These are phyloP conservation scores for Fusarium nelsonii DNA, from an alignment of 2,329 filamentous ascomycete species.

Conservation along the genomic window DNA sequence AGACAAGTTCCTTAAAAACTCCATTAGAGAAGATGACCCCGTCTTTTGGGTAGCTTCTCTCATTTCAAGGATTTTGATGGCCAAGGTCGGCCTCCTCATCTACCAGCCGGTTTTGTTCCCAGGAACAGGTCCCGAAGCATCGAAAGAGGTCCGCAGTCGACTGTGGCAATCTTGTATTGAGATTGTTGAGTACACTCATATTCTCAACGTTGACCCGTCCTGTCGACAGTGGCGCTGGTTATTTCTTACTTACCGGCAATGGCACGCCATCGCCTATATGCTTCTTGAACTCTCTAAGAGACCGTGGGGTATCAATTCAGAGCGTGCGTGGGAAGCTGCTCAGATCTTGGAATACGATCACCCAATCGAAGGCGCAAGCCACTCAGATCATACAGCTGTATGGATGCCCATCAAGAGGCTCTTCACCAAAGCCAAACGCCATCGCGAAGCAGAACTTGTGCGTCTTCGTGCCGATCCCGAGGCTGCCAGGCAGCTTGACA, in stretches of 20 bases:
- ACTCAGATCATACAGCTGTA: slow-evolving; percentile 34
- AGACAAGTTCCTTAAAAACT: slow-evolving; percentile 36
- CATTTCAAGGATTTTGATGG: slow-evolving; percentile 36
- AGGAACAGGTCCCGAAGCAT: slow-evolving; percentile 32
- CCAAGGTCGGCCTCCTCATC: slow-evolving; percentile 37
- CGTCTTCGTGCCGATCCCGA: slow-evolving; percentile 33
- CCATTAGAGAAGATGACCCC: slow-evolving; percentile 33
- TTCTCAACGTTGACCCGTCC: slow-evolving; percentile 35
- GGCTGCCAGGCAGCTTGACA: slow-evolving; percentile 31
- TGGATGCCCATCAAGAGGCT: slow-evolving; percentile 41
- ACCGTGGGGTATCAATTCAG: slow-evolving; percentile 35
- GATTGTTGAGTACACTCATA: slow-evolving; percentile 39
- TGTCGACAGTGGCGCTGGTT: slow-evolving; percentile 41
- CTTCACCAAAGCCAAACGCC: slow-evolving; percentile 34
- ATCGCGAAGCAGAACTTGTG: slow-evolving; percentile 29
- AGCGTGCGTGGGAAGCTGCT: slow-evolving; percentile 39
- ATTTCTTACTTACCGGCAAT: slow-evolving; percentile 35
- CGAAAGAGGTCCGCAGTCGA: slow-evolving; percentile 31
- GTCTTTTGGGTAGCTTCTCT: slow-evolving; percentile 40
- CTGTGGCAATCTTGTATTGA: slow-evolving; percentile 42
- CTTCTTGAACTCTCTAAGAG: slow-evolving; percentile 34
- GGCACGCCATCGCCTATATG: slow-evolving; percentile 41
- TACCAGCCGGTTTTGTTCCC: slow-evolving; percentile 40
- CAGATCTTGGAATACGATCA: slow-evolving; percentile 41
- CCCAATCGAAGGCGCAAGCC: slow-evolving; percentile 29